Evolutionary conservation across 805 yeast genomes (phyloP), one percentile per base, ranked within the genome.

Genomic region (Cyberlindnera americana): DNA sequence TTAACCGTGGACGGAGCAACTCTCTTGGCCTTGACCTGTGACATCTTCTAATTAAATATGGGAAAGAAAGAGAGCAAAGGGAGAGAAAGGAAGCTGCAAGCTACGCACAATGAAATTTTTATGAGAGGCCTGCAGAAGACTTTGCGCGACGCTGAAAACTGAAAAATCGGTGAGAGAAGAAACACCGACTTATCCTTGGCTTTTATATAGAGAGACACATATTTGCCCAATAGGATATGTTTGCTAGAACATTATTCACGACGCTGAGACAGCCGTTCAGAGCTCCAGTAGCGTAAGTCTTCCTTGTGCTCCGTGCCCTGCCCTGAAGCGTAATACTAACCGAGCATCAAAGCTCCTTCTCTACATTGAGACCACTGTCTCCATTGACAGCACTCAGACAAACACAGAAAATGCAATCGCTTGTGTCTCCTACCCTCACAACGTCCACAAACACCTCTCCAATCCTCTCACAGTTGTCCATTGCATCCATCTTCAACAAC

Each of bases 401-500:
- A 35, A 35, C 47, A 29, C 49, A 43, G 38, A 24, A 33, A 26
- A 23, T 42, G 37, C 49, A 47, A 33, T 38, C 56, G 5, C 41
- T 56, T 14, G 50, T 42, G 27, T 47, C 56, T 23, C 57, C 64
- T 30, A 48, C 49, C 8, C 38, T 40, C 29, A 37, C 45, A 29
- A 33, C 47, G 37, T 40, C 44, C 36, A 38, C 49, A 15, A 38
- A 50, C 40, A 35, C 33, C 3, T 43, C 52, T 3, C 44, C 48
- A 8, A 35, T 45, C 25, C 37, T 38, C 21, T 34, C 43, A 26
- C 42, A 38, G 34, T 44, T 33, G 38, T 18, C 44, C 10, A 21
- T 38, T n/a, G n/a, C 50, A 11, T 50, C 58, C 10, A 52, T 58
- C 44, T 56, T 54, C 40, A 55, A 61, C 23, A 50, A 64, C 18